Base-by-base conservation (phyloP, 2,329 filamentous ascomycete species). In the Sodiomyces alkalinus region DNA sequence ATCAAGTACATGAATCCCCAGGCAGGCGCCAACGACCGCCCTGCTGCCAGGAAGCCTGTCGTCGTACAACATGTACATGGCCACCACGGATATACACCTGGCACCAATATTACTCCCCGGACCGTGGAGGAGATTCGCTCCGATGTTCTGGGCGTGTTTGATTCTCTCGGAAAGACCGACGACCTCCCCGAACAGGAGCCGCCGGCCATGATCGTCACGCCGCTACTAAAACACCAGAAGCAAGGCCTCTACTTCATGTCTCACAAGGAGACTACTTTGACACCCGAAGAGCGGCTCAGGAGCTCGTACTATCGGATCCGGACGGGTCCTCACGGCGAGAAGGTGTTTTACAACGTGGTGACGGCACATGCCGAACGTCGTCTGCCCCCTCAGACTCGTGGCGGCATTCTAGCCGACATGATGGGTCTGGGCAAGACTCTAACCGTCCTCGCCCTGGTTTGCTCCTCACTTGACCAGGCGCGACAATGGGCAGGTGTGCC, bases 361-460 rank as follows among this genome's bases (percentile, higher is more conserved):
- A 94, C 82, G 8, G 79, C 78, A 1, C 64, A 77, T 24, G 62
- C 68, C 17, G 60, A 72, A 37, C 54, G 55, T 13, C 52, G 64
- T 24, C 62, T 67, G 30, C 80, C 80, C 1, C 60, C 68, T 2
- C 70, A 83, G 40, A 72, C 74, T 2, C 59, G 74, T 7, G 80
- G 80, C 17, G 80, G 81, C 3, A 74, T 87, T 19, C 55, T 87
- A 13, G 80, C 80, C 10, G 80, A 87, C 46, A 82, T 86, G 73
- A 90, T 90, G 81, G 81, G 81, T 16, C 58, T 87, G n/a, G 80
- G 80, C 7, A 90, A 87, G 52, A 86, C 80, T 0, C 51, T 98
- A 28, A 92, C 82, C 44, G 77, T 94, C 12, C 59, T 96, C 2
- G 79, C 86, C 1, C 61, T 96, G 11, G 57, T 93, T 9, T 62